Percentiles rank a stretch among this genome's conserved stretches.
These are phyloP conservation scores for Saraca asoca DNA, from an alignment of 331 rosid species.

Conservation along the genomic window DNA sequence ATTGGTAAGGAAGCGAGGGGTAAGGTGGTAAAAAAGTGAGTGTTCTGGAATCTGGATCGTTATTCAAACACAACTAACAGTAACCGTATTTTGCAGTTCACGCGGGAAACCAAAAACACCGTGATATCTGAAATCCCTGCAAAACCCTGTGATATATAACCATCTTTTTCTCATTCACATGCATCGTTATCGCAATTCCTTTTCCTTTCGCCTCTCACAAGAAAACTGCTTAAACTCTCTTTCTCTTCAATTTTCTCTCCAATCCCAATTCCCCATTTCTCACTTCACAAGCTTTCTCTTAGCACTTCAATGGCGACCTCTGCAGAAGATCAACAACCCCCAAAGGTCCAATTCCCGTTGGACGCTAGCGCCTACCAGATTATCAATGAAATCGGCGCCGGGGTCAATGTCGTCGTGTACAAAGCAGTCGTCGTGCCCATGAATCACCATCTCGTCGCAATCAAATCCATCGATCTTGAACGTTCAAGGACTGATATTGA, in stretches of 20 bases:
- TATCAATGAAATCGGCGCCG: constrained; percentile 55
- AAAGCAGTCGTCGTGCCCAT: constrained; percentile 58
- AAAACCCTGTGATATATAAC: too few relatives aligned
- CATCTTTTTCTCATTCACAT: too few relatives aligned
- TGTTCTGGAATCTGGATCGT: too few relatives aligned
- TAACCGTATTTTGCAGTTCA: too few relatives aligned
- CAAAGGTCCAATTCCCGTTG: constrained; percentile 51
- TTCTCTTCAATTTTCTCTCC: constrained; percentile 12
- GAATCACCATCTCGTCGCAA: constrained; percentile 55
- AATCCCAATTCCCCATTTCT: not conserved
- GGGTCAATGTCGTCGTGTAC: constrained; percentile 58
- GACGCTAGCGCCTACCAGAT: constrained; percentile 47
- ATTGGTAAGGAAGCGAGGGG: too few relatives aligned
- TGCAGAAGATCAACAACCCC: constrained; percentile 15
- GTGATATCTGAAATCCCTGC: too few relatives aligned
- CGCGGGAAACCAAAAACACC: too few relatives aligned
- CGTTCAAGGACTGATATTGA: constrained; percentile 51
- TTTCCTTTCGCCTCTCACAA: too few relatives aligned
- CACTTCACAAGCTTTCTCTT: not conserved
- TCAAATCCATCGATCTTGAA: constrained; percentile 67
- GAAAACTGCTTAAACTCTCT: constrained; percentile 26
- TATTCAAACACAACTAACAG: too few relatives aligned
- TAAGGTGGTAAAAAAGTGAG: too few relatives aligned
- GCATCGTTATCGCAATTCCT: too few relatives aligned
- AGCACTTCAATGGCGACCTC: constrained; percentile 31